Evolutionary conservation across 805 yeast species (phyloP).

Genomic region (Kuraishia piskuri): DNA sequence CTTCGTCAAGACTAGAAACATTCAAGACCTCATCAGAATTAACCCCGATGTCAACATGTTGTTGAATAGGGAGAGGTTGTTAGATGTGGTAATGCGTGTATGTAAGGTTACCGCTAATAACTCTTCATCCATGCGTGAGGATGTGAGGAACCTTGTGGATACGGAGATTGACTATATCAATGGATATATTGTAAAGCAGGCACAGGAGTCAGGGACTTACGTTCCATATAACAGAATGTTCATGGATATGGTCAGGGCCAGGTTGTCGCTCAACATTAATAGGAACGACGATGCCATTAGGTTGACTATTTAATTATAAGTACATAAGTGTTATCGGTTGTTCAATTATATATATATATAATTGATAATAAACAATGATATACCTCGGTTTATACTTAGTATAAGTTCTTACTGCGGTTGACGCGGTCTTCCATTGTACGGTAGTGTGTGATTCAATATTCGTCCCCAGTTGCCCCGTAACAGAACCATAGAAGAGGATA

Average conservation of each 20-base stretch:
- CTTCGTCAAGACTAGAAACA: conserved; percentile 13
- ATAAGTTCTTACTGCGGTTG: no score
- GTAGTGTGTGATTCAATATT: no score
- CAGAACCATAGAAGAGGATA: no score
- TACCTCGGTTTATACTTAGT: no score
- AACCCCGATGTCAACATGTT: conserved; percentile 15
- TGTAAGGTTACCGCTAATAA: conserved; percentile 44
- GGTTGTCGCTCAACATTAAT: conserved; percentile 6
- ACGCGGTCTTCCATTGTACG: no score
- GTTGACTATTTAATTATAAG: background rate
- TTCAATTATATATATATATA: no score
- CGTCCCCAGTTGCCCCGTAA: no score
- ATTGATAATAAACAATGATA: no score
- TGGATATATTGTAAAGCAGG: conserved; percentile 63
- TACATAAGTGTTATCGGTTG: no score
- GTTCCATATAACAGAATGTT: conserved; percentile 43
- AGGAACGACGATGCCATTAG: background rate
- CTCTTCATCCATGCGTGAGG: conserved; percentile 66
- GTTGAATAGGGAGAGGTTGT: conserved; percentile 24
- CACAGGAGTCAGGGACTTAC: conserved; percentile 30
- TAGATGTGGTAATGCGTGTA: conserved; percentile 28
- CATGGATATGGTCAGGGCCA: conserved; percentile 32
- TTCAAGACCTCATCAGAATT: background rate
- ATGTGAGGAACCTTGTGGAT: conserved; percentile 39
- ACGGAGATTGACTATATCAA: conserved; percentile 82